Conservation (phyloP, 306 rosid genomes). For the peach (Prunus persica) region DNA sequence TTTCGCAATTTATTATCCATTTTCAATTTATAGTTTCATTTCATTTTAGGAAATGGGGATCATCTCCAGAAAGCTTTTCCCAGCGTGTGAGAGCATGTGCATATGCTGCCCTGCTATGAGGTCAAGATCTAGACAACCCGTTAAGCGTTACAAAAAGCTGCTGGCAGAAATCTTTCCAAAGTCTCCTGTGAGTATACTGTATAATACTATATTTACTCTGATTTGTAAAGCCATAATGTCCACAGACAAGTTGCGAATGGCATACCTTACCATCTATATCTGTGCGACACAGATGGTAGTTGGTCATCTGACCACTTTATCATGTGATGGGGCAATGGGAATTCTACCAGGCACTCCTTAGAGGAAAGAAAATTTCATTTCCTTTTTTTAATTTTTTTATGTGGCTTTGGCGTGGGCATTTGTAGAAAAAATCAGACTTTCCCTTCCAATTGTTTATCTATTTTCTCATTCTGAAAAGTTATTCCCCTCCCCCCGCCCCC, state of each 20-base stretch:
- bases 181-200: constrained; percentile 57
- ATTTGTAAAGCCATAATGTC: background rate
- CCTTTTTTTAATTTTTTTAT: background rate
- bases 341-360: background rate
- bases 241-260: background rate
- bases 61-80: constrained; percentile 86
- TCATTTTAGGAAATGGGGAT: constrained; percentile 69
- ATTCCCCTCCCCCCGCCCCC: background rate
- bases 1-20: constrained; percentile 11
- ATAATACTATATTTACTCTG: background rate
- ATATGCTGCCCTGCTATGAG: constrained; percentile 97
- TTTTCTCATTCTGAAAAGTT: background rate
- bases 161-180: constrained; percentile 92
- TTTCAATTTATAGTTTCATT: constrained; percentile 1
- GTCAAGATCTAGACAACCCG: constrained; percentile 93
- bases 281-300: background rate
- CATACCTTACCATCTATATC: background rate
- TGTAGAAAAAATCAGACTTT: background rate
- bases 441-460: background rate
- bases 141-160: constrained; percentile 87
- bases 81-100: constrained; percentile 95
- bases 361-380: background rate
- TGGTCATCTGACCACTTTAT: background rate
- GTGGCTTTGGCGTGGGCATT: background rate
- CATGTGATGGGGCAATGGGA: background rate